phyloP scores from a whole-genome alignment of 257 asterid genomes.

The Asclepias syriaca region DNA sequence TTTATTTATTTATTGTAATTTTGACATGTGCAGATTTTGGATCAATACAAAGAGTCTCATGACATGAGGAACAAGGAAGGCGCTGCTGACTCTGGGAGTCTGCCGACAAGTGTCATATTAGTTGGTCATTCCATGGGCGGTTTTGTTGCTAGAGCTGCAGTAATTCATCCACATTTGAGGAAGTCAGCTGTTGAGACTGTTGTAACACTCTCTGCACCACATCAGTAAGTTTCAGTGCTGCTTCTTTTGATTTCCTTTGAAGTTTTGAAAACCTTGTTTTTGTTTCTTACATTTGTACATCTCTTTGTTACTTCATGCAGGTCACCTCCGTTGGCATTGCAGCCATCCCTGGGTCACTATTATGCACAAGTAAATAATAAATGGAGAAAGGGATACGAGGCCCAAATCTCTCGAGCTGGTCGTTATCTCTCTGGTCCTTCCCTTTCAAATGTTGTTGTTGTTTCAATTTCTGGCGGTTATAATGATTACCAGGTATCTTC shows the following conservation, averaged over 20 bases:
- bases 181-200: slow-evolving; percentile 85
- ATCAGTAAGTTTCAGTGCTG: slow-evolving; percentile 57
- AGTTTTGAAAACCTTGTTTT: slow-evolving; percentile 18
- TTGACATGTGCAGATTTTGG: slow-evolving; percentile 55
- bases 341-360: slow-evolving; percentile 90
- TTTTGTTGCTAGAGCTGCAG: slow-evolving; percentile 96
- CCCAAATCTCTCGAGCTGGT: slow-evolving; percentile 59
- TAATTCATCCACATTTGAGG: slow-evolving; percentile 80
- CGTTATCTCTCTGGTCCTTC: slow-evolving; percentile 47
- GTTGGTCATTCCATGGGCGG: slow-evolving; percentile 99
- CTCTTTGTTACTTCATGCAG: slow-evolving; percentile 34
- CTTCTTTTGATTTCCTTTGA: slow-evolving; percentile 15
- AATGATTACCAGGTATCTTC: slow-evolving; percentile 85
- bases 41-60: slow-evolving; percentile 66
- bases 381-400: slow-evolving; percentile 85
- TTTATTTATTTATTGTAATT: slow-evolving; percentile 5
- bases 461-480: slow-evolving; percentile 95
- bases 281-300: slow-evolving; percentile 10
- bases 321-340: slow-evolving; percentile 86
- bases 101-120: slow-evolving; percentile 78
- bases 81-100: slow-evolving; percentile 49
- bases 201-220: slow-evolving; percentile 91
- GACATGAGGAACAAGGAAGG: slow-evolving; percentile 66
- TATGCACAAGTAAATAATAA: slow-evolving; percentile 67
- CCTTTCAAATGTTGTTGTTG: slow-evolving; percentile 62